phyloP scores from a whole-genome alignment of 1,139 yeast genomes.

The Meyerozyma smithsonii region DNA sequence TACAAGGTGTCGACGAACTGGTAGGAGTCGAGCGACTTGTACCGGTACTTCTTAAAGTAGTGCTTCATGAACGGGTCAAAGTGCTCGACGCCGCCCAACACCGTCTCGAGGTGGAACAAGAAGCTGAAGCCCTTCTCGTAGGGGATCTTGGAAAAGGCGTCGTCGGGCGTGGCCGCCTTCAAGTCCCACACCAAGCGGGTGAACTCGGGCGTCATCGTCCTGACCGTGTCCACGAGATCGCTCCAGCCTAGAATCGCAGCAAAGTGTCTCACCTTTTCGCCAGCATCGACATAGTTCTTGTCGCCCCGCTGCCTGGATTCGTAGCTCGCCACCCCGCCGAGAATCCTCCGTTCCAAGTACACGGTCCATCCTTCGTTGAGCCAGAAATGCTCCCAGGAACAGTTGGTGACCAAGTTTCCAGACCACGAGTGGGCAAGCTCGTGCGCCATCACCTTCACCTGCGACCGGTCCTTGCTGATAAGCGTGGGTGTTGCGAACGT shows the following conservation, averaged over 20 bases:
- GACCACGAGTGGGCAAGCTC: slow-evolving; percentile 39
- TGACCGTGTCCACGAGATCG: slow-evolving; percentile 21
- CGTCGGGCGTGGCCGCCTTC: slow-evolving; percentile 27
- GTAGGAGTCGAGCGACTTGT: slow-evolving; percentile 26
- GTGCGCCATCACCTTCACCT: slow-evolving; percentile 34
- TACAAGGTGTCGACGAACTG: slow-evolving; percentile 28
- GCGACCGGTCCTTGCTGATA: slow-evolving; percentile 30
- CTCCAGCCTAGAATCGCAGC: slow-evolving; percentile 29
- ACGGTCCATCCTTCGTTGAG: slow-evolving; percentile 40
- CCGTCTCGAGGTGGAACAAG: slow-evolving; percentile 25
- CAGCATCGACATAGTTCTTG: slow-evolving; percentile 18
- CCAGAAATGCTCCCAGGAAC: slow-evolving; percentile 39
- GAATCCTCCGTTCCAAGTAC: slow-evolving; percentile 31
- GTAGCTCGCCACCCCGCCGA: slow-evolving; percentile 26
- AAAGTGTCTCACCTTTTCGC: slow-evolving; percentile 30
- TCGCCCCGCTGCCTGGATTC: slow-evolving; percentile 20
- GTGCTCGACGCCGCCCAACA: slow-evolving; percentile 22
- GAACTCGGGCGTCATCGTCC: slow-evolving; percentile 15
- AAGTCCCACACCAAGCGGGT: slow-evolving; percentile 29
- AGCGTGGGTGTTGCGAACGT: slow-evolving; percentile 36
- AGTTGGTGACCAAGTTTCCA: slow-evolving; percentile 34
- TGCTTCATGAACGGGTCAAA: slow-evolving; percentile 31
- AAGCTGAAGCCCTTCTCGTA: slow-evolving; percentile 36
- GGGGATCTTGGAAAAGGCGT: slow-evolving; percentile 31
- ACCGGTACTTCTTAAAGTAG: slow-evolving; percentile 28